Evolutionary conservation across 345 rosid genomes (phyloP).

Genomic region (Salix purpurea): DNA sequence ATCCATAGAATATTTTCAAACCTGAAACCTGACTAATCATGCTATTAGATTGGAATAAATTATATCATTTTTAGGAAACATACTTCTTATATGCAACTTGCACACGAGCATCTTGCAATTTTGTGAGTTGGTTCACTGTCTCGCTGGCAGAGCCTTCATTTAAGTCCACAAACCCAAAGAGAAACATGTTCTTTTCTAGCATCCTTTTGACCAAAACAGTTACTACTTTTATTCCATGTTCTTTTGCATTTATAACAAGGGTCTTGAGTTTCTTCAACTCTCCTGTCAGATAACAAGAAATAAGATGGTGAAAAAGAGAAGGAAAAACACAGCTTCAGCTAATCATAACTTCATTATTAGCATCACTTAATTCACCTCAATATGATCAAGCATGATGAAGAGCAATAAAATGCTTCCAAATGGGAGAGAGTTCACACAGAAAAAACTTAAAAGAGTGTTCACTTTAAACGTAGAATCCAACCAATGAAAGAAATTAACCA

Average conservation of each 20-base stretch:
- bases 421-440: not conserved
- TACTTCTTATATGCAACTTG: constrained; percentile 62
- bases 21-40: not conserved
- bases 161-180: constrained; percentile 65
- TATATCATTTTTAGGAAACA: not conserved
- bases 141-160: constrained; percentile 40
- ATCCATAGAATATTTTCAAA: not conserved
- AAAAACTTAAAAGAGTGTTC: not conserved
- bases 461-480: not conserved
- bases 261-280: constrained; percentile 64
- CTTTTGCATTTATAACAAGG: constrained; percentile 57
- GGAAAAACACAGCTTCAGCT: not conserved
- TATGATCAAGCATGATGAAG: no score
- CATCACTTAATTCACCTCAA: not conserved
- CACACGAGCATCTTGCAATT: constrained; percentile 56
- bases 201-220: constrained; percentile 52
- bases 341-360: not conserved
- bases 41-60: not conserved
- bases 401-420: not conserved
- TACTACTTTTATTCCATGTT: constrained; percentile 41
- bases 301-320: constrained; percentile 1
- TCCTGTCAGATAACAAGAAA: constrained; percentile 37
- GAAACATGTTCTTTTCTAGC: constrained; percentile 61
- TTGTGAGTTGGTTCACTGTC: constrained; percentile 42
- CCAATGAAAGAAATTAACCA: not conserved